Evolutionary conservation across 2,329 filamentous ascomycete species (phyloP), one percentile per base, ranked within the genome.

Genomic region (Aspergillus jensenii): DNA sequence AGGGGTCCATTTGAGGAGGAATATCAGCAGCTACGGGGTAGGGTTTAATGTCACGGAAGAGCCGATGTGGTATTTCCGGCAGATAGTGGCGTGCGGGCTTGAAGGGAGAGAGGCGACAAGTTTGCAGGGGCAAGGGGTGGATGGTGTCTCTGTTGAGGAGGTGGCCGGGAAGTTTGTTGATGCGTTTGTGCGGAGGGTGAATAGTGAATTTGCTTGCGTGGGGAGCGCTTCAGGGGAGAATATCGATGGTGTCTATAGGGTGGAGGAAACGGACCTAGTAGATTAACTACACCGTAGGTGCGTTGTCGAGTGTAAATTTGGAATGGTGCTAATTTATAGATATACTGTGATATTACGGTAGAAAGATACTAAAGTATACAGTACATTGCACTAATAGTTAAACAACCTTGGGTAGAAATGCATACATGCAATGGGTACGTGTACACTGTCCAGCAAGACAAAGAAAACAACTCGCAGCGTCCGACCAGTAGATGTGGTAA

Each of bases 31-130:
- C 60, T 89, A 96, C 73, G 95, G 95, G 6, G 82, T 96, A 35
- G 93, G 90, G 2, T 72, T 97, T 53, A 79, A 79, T 65, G 73
- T 79, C 5, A 78, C 75, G 2, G 67, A 77, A 46, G 73, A 79
- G 61, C 71, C 71, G 91, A 96, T 80, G 62, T 90, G 85, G 83
- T 88, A 84, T 68, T 77, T 80, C 49, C 79, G 83, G 23, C 82
- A 93, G 61, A 96, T 98, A 72, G 87, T 93, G n/a, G 89, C 92
- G 14, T 98, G 93, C 79, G 95, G 95, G 0, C 75, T 98, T 40
- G 86, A 88, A 60, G 93, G 89, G 23, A 90, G 90, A 77, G 81
- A 83, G 59, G 88, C 90, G 53, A 96, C 91, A n/a, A 93, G 85
- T 71, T 81, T 96, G 58, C 78, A 80, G 62, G 79, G 77, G 40